Evolutionary conservation across 2,329 filamentous ascomycete genomes (phyloP), one percentile per base, ranked within the genome.

Genomic region (Parafenestella ontariensis): DNA sequence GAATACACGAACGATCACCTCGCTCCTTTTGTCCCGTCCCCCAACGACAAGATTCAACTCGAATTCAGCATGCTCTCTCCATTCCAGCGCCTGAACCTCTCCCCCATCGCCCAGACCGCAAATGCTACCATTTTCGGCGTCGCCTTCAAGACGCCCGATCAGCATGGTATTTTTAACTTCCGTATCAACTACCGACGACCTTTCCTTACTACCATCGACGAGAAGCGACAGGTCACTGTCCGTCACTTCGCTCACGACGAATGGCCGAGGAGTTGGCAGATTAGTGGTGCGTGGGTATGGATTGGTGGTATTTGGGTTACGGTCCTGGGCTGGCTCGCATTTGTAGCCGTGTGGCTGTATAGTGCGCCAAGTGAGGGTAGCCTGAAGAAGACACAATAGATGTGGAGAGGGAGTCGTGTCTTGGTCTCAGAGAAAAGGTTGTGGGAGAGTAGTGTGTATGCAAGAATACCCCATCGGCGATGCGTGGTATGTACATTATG

Each of bases 121-220:
- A 88, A 91, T 67, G 87, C 87, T 61, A 88, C 90, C 45, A 83
- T 90, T 58, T 99, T 89, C 81, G 83, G 84, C 59, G 83, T 85
- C 41, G 83, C 85, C 21, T 97, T 99, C 79, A 89, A 83, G 61
- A 85, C 94, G 3, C 95, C 95, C 4, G 95, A 99, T 76, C 95
- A 99, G 79, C 95, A 99, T 80, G 95, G 95, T 73, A 97, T 99
- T 79, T 99, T 98, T 85, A 96, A 96, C 81, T 98, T 99, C 85
- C 87, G 89, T 73, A 85, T 98, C 77, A 96, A 97, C 83, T 97
- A 98, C 84, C 96, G 96, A 83, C 88, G 95, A 6, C 92, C 94
- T 1, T 96, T 97, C 82, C 79, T 96, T 65, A 95, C 87, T 69
- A 89, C 88, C 74, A 76, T 99, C 48, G 93, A 97, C 73, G 92